A percentile compares a stretch with the other conserved stretches of the same genome.
Conservation (phyloP, 306 rosid genomes). For the Lablab purpureus region DNA sequence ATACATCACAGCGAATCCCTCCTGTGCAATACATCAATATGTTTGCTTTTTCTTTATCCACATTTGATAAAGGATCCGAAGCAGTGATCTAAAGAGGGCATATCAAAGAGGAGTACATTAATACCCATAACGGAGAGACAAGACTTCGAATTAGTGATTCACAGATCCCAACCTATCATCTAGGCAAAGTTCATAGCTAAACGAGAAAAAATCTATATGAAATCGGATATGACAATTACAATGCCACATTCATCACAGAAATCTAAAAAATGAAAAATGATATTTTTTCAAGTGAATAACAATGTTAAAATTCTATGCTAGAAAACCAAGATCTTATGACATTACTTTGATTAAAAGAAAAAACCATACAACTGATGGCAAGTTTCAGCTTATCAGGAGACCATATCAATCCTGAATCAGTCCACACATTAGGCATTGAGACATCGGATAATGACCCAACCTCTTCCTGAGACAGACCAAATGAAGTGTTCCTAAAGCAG, state of each 20-base stretch:
- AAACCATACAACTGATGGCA: constrained; percentile 23
- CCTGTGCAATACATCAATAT: constrained; percentile 98
- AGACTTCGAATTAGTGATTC: constrained; percentile 12
- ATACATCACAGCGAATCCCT: constrained; percentile 91
- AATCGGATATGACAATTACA: constrained; percentile 23
- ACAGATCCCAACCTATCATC: constrained; percentile 35
- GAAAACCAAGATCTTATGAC: constrained; percentile 33
- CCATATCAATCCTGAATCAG: constrained; percentile 26
- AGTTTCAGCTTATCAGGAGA: constrained; percentile 40
- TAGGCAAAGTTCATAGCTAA: constrained; percentile 21
- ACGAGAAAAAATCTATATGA: constrained; percentile 21
- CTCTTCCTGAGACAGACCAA: constrained; percentile 76
- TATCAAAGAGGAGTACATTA: constrained; percentile 43
- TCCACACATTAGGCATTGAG: constrained; percentile 29
- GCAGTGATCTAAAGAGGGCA: constrained; percentile 62
- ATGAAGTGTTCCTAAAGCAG: constrained; percentile 93
- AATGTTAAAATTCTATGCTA: constrained; percentile 8
- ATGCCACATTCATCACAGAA: constrained; percentile 20
- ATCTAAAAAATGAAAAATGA: not conserved
- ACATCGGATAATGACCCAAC: constrained; percentile 57
- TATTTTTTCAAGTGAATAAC: not conserved
- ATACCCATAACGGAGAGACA: constrained; percentile 40
- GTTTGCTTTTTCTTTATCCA: constrained; percentile 69
- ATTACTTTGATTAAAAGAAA: constrained; percentile 8
- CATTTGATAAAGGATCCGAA: constrained; percentile 83